Conservation (phyloP, 768 basidiomycete genomes). For the Auricularia heimuer region DNA sequence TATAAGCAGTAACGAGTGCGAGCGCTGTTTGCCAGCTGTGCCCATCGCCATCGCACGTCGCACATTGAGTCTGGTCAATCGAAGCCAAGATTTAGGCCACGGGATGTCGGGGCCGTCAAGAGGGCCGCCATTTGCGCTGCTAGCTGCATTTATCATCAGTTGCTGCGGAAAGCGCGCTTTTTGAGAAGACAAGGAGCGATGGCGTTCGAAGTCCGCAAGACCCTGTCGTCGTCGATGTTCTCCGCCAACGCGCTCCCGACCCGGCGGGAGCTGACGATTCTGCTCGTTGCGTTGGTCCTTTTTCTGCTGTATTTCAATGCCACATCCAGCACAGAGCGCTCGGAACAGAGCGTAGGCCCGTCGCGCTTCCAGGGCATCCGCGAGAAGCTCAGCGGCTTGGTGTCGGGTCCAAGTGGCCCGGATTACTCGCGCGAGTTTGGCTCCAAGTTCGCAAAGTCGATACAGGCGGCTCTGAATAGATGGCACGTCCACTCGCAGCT, state of each 20-base stretch:
- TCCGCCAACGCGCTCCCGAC: conserved; percentile 31
- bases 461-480: conserved; percentile 18
- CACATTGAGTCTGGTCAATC: no score
- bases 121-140: no score
- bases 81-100: no score
- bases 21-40: no score
- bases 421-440: conserved; percentile 18
- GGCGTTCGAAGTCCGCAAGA: not conserved
- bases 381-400: conserved; percentile 16
- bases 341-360: conserved; percentile 35
- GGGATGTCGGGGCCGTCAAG: no score
- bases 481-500: conserved; percentile 17
- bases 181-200: no score
- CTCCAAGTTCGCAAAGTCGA: conserved; percentile 19
- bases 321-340: conserved; percentile 44
- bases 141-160: no score
- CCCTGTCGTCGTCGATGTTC: not conserved
- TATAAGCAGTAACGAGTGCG: no score
- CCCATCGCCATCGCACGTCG: no score
- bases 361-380: conserved; percentile 35
- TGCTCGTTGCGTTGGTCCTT: conserved; percentile 52
- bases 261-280: conserved; percentile 61
- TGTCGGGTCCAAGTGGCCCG: conserved; percentile 34
- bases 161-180: no score
- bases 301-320: conserved; percentile 66